Percentiles rank a stretch among this genome's conserved stretches.
phyloP scores from a whole-genome alignment of 129 eudicot species.

The Helianthus tuberosus region DNA sequence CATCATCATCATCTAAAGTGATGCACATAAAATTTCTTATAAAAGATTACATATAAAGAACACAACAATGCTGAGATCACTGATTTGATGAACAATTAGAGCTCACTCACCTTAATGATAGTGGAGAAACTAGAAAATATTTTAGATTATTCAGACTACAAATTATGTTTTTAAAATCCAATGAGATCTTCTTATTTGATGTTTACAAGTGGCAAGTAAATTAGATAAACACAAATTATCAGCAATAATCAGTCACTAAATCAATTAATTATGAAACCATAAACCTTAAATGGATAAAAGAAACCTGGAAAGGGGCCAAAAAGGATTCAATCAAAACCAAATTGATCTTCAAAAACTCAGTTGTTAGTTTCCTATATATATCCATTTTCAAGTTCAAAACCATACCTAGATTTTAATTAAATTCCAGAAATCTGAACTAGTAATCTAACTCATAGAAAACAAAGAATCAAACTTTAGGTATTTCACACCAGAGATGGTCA shows the following conservation, averaged over 20 bases:
- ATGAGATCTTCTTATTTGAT: conserved; percentile 1
- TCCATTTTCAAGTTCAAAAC: neutral
- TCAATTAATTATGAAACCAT: neutral
- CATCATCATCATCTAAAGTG: neutral
- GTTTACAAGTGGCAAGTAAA: conserved; percentile 3
- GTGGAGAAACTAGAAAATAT: neutral
- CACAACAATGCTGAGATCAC: neutral
- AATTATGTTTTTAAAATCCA: neutral
- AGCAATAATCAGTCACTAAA: neutral
- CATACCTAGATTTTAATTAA: neutral
- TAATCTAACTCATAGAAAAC: neutral
- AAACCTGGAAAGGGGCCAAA: too few species aligned
- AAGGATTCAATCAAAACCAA: neutral
- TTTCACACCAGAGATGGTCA: conserved; percentile 11
- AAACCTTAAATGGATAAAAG: neutral
- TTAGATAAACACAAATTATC: neutral
- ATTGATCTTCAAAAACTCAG: neutral
- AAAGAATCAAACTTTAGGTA: too few species aligned
- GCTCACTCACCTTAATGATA: neutral
- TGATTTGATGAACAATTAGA: neutral
- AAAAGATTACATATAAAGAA: neutral
- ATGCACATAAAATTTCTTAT: neutral
- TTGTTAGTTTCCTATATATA: neutral
- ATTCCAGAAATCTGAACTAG: neutral
- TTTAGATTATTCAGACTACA: neutral